Evolutionary conservation across 2,329 filamentous ascomycete species (phyloP).

Genomic region (Penicillium sp.): DNA sequence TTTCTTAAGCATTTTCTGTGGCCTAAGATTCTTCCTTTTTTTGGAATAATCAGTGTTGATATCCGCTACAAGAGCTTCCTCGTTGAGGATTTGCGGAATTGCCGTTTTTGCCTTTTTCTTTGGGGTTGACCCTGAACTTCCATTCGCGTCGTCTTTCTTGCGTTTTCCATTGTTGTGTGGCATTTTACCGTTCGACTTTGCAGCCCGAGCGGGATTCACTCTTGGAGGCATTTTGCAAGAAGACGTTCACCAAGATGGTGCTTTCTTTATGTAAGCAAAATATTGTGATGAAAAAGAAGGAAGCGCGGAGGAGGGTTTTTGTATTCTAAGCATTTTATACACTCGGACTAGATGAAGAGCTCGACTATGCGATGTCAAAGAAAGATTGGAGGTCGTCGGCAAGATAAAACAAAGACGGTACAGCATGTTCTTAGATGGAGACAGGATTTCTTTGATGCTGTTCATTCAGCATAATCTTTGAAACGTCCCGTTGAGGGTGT

Average conservation of each 20-base stretch:
- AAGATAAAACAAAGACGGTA: neutral
- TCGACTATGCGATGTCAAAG: neutral
- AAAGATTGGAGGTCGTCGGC: neutral
- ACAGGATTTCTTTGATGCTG: neutral
- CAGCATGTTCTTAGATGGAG: neutral
- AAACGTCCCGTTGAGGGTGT: neutral
- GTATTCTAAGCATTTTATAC: neutral
- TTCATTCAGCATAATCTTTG: neutral
- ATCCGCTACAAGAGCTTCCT: neutral
- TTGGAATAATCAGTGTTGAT: neutral
- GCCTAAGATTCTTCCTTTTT: neutral
- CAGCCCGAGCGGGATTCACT: neutral
- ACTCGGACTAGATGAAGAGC: neutral
- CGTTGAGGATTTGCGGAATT: neutral
- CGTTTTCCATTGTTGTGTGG: neutral
- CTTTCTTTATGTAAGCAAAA: neutral
- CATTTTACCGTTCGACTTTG: neutral
- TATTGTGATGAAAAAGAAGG: neutral
- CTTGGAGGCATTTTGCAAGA: neutral
- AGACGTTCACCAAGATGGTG: neutral
- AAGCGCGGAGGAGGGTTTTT: neutral
- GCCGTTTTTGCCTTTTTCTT: neutral
- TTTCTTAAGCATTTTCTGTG: neutral
- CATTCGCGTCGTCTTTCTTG: neutral
- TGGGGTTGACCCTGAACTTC: neutral